Conservation (phyloP, 805 yeast species). For the Komagataella mondaviorum region DNA sequence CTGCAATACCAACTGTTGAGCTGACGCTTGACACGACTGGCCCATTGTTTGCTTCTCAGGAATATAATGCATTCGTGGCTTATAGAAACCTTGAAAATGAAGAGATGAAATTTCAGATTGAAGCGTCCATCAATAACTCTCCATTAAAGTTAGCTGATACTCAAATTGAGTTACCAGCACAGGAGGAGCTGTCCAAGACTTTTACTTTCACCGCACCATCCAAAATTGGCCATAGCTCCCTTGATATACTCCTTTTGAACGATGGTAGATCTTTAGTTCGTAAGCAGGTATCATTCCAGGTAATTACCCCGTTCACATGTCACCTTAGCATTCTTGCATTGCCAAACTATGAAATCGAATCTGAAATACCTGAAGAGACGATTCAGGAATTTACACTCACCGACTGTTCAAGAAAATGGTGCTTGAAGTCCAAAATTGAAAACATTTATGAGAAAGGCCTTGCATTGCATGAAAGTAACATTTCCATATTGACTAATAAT, state of each 20-base stretch:
- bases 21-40: constrained; percentile 1
- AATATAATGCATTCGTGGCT: neutral
- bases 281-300: neutral
- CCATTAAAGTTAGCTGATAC: neutral
- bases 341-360: neutral
- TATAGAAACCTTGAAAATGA: neutral
- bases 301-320: neutral
- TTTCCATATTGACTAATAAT: neutral
- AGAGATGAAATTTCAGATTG: neutral
- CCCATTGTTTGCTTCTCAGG: neutral
- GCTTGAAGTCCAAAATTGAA: neutral
- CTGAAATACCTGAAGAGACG: neutral
- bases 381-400: neutral
- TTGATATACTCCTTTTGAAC: neutral
- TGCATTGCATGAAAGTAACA: neutral
- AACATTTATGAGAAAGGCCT: neutral
- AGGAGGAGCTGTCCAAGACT: neutral
- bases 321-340: neutral
- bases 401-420: neutral
- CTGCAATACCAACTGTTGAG: neutral
- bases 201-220: neutral
- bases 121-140: neutral
- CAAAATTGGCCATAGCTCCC: neutral
- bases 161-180: neutral
- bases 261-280: neutral